Conservation (phyloP, 1,284 basidiomycete species). For the Moesziomyces antarcticus region DNA sequence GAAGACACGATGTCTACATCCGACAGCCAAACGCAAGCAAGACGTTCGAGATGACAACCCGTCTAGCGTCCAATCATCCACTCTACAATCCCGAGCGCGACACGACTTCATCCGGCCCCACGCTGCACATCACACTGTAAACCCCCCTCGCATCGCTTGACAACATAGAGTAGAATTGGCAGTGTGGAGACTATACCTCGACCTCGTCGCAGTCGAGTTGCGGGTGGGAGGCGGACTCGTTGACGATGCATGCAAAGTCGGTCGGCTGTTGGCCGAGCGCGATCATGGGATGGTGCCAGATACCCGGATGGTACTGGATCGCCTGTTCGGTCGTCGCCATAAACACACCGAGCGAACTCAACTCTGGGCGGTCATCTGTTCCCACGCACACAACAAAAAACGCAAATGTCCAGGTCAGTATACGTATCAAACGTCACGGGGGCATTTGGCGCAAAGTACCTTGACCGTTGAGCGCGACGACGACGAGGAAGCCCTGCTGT, state of each 20-base stretch:
- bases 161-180: neutral
- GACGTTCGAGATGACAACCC: slow-evolving; percentile 8
- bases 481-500: slow-evolving; percentile 59
- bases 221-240: slow-evolving; percentile 47
- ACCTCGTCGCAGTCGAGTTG: slow-evolving; percentile 56
- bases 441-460: slow-evolving; percentile 16
- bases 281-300: slow-evolving; percentile 64
- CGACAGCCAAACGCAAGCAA: neutral
- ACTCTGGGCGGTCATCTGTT: slow-evolving; percentile 60
- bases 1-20: slow-evolving; percentile 24
- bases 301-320: slow-evolving; percentile 59
- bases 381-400: neutral
- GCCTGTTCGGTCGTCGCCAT: slow-evolving; percentile 51
- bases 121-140: slow-evolving; percentile 15
- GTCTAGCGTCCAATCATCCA: slow-evolving; percentile 16
- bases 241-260: slow-evolving; percentile 63
- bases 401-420: slow-evolving; percentile 1
- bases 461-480: slow-evolving; percentile 58
- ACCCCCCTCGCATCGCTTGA: neutral
- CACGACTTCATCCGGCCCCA: slow-evolving; percentile 6
- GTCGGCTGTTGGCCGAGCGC: slow-evolving; percentile 49
- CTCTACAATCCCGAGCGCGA: slow-evolving; percentile 4
- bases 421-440: neutral
- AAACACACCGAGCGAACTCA: slow-evolving; percentile 54
- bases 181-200: slow-evolving; percentile 10